Percentiles rank a stretch among this genome's conserved stretches.
These are phyloP conservation scores for Cystobasidium ongulense DNA, from an alignment of 768 basidiomycete genomes.

Conservation along the genomic window DNA sequence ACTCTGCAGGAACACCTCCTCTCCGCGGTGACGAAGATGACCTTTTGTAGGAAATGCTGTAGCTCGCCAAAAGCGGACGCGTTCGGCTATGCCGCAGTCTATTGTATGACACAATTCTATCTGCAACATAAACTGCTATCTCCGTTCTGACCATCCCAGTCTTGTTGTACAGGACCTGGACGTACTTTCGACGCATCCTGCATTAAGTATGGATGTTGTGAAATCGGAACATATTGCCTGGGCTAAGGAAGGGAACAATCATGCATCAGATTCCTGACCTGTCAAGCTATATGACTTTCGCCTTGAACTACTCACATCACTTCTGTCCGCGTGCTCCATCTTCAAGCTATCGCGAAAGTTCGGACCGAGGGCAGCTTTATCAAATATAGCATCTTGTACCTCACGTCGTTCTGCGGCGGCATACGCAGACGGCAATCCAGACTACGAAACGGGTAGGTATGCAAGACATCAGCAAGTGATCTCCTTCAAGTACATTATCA, in stretches of 20 bases:
- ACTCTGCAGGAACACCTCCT: neutral
- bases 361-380: neutral
- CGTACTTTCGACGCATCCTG: neutral
- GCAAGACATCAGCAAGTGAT: neutral
- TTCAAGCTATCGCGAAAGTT: neutral
- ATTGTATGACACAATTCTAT: neutral
- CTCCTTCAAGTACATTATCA: too few relatives aligned
- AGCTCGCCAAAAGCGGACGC: too few relatives aligned
- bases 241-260: neutral
- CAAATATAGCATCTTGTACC: neutral
- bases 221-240: neutral
- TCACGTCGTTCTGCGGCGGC: neutral
- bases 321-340: neutral
- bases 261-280: too few relatives aligned
- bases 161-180: neutral
- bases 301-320: constrained; percentile 14
- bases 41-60: neutral
- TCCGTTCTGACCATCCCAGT: neutral
- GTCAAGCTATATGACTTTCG: too few relatives aligned
- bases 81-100: neutral
- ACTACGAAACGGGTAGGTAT: neutral
- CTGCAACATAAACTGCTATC: neutral
- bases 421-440: neutral
- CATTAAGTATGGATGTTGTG: constrained; percentile 11
- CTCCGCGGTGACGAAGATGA: neutral